Conservation (phyloP, 768 basidiomycete species). For the Phanerochaete sordida region DNA sequence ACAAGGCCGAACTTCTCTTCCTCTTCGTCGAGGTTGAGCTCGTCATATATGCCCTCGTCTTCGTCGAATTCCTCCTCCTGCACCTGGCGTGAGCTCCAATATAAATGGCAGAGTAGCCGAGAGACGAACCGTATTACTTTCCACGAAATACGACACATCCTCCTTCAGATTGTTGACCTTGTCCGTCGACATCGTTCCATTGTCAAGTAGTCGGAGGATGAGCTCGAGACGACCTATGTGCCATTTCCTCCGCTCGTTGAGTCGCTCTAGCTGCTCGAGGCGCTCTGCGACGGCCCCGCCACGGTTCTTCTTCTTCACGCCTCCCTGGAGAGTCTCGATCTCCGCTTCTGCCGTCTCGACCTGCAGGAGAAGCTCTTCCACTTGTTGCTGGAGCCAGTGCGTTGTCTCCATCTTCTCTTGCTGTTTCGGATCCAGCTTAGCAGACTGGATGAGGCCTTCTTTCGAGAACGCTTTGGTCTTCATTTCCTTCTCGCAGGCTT, state of each 20-base stretch:
- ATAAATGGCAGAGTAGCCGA: too few species aligned
- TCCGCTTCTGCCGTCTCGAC: constrained; percentile 95
- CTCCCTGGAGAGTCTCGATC: constrained; percentile 73
- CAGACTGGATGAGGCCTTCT: constrained; percentile 91
- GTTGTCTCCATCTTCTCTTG: constrained; percentile 93
- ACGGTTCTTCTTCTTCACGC: constrained; percentile 84
- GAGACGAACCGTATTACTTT: constrained; percentile 83
- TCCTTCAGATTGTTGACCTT: constrained; percentile 83
- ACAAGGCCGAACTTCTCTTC: constrained; percentile 89
- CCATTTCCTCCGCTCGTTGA: constrained; percentile 96
- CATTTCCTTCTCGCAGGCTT: constrained; percentile 99
- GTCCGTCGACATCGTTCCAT: constrained; percentile 83
- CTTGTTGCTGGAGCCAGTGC: constrained; percentile 81
- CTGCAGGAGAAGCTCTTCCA: constrained; percentile 91
- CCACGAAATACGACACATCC: constrained; percentile 94
- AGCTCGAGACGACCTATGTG: constrained; percentile 91
- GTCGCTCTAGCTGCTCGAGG: constrained; percentile 75
- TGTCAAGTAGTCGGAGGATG: constrained; percentile 89
- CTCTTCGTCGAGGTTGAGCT: constrained; percentile 94
- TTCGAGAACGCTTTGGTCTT: constrained; percentile 99
- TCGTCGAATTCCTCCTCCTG: constrained; percentile 98
- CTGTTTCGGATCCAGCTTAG: constrained; percentile 94
- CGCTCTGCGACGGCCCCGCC: constrained; percentile 64
- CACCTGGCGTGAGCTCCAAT: too few species aligned
- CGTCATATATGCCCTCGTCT: constrained; percentile 96